Evolutionary conservation across 1,284 basidiomycete genomes (phyloP).

Genomic region (Marasmius oreades): DNA sequence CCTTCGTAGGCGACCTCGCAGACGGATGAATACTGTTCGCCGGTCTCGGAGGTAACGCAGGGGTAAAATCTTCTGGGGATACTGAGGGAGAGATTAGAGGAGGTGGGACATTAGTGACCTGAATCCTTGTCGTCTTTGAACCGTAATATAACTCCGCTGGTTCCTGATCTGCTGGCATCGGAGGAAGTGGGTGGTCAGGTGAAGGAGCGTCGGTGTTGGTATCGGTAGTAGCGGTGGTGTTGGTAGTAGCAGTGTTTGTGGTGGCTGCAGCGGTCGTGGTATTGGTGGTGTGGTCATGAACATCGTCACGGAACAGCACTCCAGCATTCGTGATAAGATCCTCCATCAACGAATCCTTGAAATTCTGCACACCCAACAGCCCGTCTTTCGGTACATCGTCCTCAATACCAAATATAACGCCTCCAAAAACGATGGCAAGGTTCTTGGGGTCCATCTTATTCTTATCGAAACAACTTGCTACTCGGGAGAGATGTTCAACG

Average conservation of each 20-base stretch:
- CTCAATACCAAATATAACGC: slow-evolving; percentile 80
- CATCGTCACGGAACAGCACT: slow-evolving; percentile 57
- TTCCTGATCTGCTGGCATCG: slow-evolving; percentile 57
- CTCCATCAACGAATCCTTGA: slow-evolving; percentile 86
- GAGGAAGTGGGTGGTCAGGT: slow-evolving; percentile 47
- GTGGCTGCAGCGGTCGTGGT: neutral
- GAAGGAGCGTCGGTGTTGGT: slow-evolving; percentile 12
- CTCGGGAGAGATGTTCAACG: slow-evolving; percentile 84
- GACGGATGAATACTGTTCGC: slow-evolving; percentile 77
- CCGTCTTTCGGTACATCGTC: slow-evolving; percentile 80
- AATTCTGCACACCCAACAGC: slow-evolving; percentile 65
- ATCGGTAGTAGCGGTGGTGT: neutral
- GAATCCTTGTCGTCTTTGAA: slow-evolving; percentile 60
- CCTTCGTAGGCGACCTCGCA: slow-evolving; percentile 43
- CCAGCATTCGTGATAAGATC: slow-evolving; percentile 74
- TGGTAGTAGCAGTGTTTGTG: neutral
- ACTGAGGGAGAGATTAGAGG: slow-evolving; percentile 29
- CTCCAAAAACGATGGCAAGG: slow-evolving; percentile 81
- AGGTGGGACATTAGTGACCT: slow-evolving; percentile 40
- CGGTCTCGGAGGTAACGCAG: slow-evolving; percentile 63
- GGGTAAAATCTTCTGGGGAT: slow-evolving; percentile 62
- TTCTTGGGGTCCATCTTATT: slow-evolving; percentile 98
- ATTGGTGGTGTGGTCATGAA: slow-evolving; percentile 17
- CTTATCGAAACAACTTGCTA: slow-evolving; percentile 64
- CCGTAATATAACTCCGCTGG: slow-evolving; percentile 56